phyloP scores from a whole-genome alignment of 2,329 filamentous ascomycete genomes.

The Colletotrichum simmondsii region DNA sequence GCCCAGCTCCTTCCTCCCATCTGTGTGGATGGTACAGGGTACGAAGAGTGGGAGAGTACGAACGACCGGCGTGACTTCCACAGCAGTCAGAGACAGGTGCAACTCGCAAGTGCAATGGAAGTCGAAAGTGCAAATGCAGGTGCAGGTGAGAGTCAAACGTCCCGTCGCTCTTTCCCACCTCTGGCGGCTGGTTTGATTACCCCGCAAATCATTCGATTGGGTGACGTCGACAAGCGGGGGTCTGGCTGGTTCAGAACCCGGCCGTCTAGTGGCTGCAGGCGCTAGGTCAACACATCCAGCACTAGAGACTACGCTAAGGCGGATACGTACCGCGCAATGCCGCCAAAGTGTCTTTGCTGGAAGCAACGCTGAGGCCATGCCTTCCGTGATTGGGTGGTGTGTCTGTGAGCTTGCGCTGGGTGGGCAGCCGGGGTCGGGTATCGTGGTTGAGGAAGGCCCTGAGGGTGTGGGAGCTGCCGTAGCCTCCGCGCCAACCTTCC shows the following conservation, averaged over 20 bases:
- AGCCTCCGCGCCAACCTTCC: constrained; percentile 22
- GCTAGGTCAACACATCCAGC: background rate
- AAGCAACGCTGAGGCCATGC: background rate
- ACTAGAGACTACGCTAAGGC: background rate
- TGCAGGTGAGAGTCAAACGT: background rate
- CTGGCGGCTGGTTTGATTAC: constrained; percentile 23
- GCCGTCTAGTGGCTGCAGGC: background rate
- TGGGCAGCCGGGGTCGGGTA: background rate
- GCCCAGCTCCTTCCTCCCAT: background rate
- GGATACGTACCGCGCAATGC: constrained; percentile 16
- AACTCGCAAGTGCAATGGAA: too few species aligned
- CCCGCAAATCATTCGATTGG: constrained; percentile 33
- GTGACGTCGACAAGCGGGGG: constrained; percentile 34
- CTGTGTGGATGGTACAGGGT: background rate
- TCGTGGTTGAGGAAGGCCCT: background rate
- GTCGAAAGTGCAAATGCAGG: background rate
- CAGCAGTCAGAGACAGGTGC: background rate
- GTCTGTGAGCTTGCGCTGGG: constrained; percentile 6
- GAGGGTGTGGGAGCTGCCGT: constrained; percentile 17
- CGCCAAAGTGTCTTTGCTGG: constrained; percentile 20
- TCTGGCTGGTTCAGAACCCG: constrained; percentile 12
- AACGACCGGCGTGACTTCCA: background rate
- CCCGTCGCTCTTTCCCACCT: constrained; percentile 23
- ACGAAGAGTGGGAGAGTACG: background rate
- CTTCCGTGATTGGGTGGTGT: constrained; percentile 12